Evolutionary conservation across 1,284 basidiomycete species (phyloP).

Genomic region (Malassezia nana): DNA sequence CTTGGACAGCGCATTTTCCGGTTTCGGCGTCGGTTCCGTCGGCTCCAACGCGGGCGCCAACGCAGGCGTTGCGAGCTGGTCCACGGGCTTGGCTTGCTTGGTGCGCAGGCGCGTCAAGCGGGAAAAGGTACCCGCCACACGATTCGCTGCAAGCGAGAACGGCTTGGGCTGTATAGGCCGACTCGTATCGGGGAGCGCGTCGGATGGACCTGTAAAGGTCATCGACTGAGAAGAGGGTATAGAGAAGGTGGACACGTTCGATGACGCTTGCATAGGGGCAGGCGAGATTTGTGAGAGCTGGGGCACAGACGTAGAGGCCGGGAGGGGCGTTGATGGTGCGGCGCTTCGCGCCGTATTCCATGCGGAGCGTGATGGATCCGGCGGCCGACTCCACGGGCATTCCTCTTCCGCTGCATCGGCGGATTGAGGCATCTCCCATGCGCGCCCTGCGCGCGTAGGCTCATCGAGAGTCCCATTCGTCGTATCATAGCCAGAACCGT

Average conservation of each 20-base stretch:
- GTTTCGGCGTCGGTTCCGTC: neutral
- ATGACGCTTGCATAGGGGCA: neutral
- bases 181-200: neutral
- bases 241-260: neutral
- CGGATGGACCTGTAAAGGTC: neutral
- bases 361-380: neutral
- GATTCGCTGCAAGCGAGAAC: conserved; percentile 10
- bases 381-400: too few species aligned
- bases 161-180: conserved; percentile 1
- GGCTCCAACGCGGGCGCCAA: neutral
- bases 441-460: neutral
- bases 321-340: neutral
- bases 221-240: neutral
- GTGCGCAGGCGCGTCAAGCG: conserved; percentile 13
- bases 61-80: neutral
- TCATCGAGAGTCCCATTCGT: too few species aligned
- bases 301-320: neutral
- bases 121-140: conserved; percentile 15
- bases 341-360: neutral
- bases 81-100: neutral
- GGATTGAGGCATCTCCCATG: neutral
- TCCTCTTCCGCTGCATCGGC: neutral
- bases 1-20: neutral
- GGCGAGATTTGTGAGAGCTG: neutral
- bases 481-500: too few species aligned